phyloP scores from a whole-genome alignment of 129 eudicot species.

The Flaveria brownii region DNA sequence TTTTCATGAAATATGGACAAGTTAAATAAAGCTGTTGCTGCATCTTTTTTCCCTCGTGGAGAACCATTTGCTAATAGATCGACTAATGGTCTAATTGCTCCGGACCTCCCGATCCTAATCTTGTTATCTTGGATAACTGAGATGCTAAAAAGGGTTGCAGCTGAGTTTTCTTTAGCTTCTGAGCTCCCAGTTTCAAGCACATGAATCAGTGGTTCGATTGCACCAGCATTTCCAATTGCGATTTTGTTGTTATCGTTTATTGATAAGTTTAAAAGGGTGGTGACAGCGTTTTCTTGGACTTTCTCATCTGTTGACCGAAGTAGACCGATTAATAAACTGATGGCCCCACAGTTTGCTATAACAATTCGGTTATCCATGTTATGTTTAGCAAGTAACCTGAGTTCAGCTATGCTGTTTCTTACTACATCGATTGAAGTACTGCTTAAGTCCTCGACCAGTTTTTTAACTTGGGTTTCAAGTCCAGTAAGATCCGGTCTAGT shows the following conservation, averaged over 20 bases:
- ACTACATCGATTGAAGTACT: constrained; percentile 48
- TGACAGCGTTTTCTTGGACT: constrained; percentile 84
- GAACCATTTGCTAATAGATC: constrained; percentile 77
- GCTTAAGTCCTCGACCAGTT: constrained; percentile 61
- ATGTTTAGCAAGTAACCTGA: constrained; percentile 73
- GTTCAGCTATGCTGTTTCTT: constrained; percentile 55
- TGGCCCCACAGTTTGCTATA: constrained; percentile 73
- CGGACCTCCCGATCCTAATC: constrained; percentile 68
- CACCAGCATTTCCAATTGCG: constrained; percentile 70
- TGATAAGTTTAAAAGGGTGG: constrained; percentile 85
- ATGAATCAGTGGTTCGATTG: constrained; percentile 82
- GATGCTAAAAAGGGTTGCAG: constrained; percentile 91
- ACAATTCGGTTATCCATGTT: constrained; percentile 81
- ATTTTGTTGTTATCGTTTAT: constrained; percentile 82
- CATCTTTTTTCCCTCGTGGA: constrained; percentile 90
- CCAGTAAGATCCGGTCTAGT: constrained; percentile 58
- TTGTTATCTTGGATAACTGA: constrained; percentile 83
- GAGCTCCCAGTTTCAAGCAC: constrained; percentile 79
- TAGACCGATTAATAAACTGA: constrained; percentile 53
- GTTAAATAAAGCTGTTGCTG: constrained; percentile 85
- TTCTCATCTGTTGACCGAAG: constrained; percentile 65
- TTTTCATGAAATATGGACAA: constrained; percentile 77
- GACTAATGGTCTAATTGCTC: constrained; percentile 85
- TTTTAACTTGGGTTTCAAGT: constrained; percentile 63
- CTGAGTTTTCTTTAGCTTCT: constrained; percentile 88